Evolutionary conservation across 2,329 filamentous ascomycete species (phyloP), one percentile per base, ranked within the genome.

Genomic region (Fusarium chuoi): DNA sequence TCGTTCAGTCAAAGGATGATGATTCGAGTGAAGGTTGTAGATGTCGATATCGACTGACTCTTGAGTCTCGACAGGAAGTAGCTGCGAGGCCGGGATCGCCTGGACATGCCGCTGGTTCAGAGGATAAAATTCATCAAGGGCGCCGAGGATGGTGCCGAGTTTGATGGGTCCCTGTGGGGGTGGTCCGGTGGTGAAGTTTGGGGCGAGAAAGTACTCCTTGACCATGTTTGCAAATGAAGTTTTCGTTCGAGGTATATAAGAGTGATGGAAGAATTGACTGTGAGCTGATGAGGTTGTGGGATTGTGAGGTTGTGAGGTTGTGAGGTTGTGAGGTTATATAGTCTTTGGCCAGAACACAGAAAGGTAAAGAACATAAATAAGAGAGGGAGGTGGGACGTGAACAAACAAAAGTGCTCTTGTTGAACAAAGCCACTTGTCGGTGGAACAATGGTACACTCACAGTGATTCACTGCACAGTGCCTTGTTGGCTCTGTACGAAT

Each of bases 201-300:
- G 26, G 26, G 45, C 26, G 13, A 48, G 20, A 28, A 48, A 48
- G 45, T 48, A 30, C 26, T 48, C 45, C 6, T 1, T 48, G 3
- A 28, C 45, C 45, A 48, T 30, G 6, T 17, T 48, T 22, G 26
- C 45, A 26, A 3, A 2, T 22, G 20, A 22, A 12, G 13, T 8
- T 22, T 28, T 15, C 0, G 13, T 28, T 4, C 20, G 0, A 3
- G 13, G 15, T 30, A 12, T 48, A 8, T 6, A 22, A 7, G 13
- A 6, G 6, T 30, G 13, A 22, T 22, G 13, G 15, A 46, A 5
- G 44, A 22, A 46, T 46, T 1, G n/a, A 28, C 1, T 15, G 6
- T 28, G 24, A 46, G 5, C 0, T 46, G 36, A 2, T 33, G 33
- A 13, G 11, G 6, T 24, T 14, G 11, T 11, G 15, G 7, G n/a